phyloP scores from a whole-genome alignment of 2,329 filamentous ascomycete genomes.

The Aspergillus ibericus region DNA sequence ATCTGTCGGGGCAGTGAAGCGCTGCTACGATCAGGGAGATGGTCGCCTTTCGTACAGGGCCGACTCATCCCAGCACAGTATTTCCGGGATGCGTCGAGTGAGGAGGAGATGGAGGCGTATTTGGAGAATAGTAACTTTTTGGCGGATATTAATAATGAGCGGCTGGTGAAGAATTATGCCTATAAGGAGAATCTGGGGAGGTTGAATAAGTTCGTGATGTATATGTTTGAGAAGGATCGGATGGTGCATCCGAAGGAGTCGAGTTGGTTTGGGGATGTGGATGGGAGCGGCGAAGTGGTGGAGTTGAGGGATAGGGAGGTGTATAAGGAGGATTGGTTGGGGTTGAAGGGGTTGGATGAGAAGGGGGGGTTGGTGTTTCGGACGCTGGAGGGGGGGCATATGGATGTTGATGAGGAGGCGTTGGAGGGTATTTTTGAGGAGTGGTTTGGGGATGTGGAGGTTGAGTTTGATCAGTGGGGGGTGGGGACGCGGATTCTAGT shows the following conservation, averaged over 20 bases:
- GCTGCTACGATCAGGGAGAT: slow-evolving; percentile 76
- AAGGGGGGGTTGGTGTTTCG: slow-evolving; percentile 77
- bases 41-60: slow-evolving; percentile 73
- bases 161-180: slow-evolving; percentile 66
- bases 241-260: slow-evolving; percentile 89
- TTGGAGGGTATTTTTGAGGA: slow-evolving; percentile 64
- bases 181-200: slow-evolving; percentile 71
- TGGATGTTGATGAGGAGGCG: slow-evolving; percentile 69
- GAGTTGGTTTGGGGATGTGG: slow-evolving; percentile 86
- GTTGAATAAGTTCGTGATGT: slow-evolving; percentile 82
- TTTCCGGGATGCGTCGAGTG: slow-evolving; percentile 67
- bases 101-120: slow-evolving; percentile 66
- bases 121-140: slow-evolving; percentile 82
- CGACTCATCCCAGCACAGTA: slow-evolving; percentile 92
- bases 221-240: slow-evolving; percentile 81
- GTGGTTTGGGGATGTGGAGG: slow-evolving; percentile 44
- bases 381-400: slow-evolving; percentile 74
- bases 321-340: slow-evolving; percentile 93
- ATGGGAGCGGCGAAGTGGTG: slow-evolving; percentile 64
- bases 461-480: slow-evolving; percentile 3
- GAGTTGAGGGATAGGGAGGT: slow-evolving; percentile 67
- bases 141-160: slow-evolving; percentile 95
- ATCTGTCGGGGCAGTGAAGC: slow-evolving; percentile 79
- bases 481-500: slow-evolving; percentile 1
- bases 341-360: slow-evolving; percentile 74